Conservation (phyloP, 2,329 filamentous ascomycete species). For the Teratosphaeria nubilosa region DNA sequence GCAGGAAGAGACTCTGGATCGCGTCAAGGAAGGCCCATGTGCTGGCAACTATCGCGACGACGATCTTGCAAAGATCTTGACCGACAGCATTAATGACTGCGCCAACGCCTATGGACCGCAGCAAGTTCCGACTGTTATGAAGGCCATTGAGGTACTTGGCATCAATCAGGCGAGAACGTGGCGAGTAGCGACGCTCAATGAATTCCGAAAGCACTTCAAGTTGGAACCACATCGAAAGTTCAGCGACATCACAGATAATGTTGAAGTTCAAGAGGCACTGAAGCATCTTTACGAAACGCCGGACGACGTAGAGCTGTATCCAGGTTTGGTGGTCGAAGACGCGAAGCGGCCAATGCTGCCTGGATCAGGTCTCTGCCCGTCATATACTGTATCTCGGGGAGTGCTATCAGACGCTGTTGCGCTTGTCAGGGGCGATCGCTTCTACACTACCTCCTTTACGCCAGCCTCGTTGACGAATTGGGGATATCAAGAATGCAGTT, state of each 20-base stretch:
- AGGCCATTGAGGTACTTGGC: conserved; percentile 51
- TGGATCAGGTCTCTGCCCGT: conserved; percentile 44
- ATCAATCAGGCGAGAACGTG: conserved; percentile 53
- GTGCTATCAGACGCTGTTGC: conserved; percentile 52
- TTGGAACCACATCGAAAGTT: conserved; percentile 48
- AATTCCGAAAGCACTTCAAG: conserved; percentile 54
- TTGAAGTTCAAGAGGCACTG: conserved; percentile 45
- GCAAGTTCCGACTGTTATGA: conserved; percentile 49
- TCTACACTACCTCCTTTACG: conserved; percentile 41
- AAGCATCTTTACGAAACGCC: conserved; percentile 52
- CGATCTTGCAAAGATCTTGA: conserved; percentile 48
- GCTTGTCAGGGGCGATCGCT: conserved; percentile 50
- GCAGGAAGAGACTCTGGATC: conserved; percentile 20
- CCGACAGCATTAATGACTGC: conserved; percentile 50
- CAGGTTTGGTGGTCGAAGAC: conserved; percentile 55
- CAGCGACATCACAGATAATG: conserved; percentile 48
- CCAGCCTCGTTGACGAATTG: conserved; percentile 29
- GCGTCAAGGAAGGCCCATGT: conserved; percentile 20
- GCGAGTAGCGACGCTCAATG: conserved; percentile 53
- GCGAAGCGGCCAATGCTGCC: conserved; percentile 42
- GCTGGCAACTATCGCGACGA: conserved; percentile 48
- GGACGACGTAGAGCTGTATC: conserved; percentile 60
- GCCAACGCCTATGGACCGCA: conserved; percentile 50
- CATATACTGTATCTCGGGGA: conserved; percentile 45
- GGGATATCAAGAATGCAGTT: conserved; percentile 39